A percentile compares a stretch with the other conserved stretches of the same genome.
phyloP scores from a whole-genome alignment of 495 filamentous ascomycete species.

The Neurospora intermedia region DNA sequence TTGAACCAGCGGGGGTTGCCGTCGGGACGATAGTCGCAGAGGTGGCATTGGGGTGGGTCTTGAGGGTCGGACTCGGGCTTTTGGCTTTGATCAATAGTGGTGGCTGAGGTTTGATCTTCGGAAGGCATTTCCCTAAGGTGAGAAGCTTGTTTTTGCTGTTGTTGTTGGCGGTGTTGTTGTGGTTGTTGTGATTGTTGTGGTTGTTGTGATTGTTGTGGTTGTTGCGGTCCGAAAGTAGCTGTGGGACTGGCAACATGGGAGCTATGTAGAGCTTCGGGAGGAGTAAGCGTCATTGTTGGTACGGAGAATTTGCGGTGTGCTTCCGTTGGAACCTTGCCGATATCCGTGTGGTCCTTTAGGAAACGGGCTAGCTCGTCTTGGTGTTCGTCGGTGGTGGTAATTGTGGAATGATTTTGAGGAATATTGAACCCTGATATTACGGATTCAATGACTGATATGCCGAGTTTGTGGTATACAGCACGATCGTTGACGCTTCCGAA shows the following conservation, averaged over 20 bases:
- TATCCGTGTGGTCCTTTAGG: slow-evolving; percentile 8
- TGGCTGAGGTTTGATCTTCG: slow-evolving; percentile 1
- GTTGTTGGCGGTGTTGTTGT: neutral
- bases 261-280: neutral
- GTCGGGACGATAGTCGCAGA: slow-evolving; percentile 40
- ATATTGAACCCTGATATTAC: slow-evolving; percentile 20
- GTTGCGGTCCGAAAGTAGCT: neutral
- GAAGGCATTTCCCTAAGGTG: neutral
- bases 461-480: slow-evolving; percentile 25
- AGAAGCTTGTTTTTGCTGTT: slow-evolving; percentile 1
- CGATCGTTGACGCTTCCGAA: slow-evolving; percentile 18
- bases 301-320: slow-evolving; percentile 1
- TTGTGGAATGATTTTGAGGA: neutral
- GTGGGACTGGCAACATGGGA: neutral
- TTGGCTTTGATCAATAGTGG: neutral
- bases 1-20: slow-evolving; percentile 43
- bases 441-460: slow-evolving; percentile 25
- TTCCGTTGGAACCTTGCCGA: neutral
- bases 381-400: slow-evolving; percentile 2
- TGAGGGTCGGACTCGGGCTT: slow-evolving; percentile 29
- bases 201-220: slow-evolving; percentile 1
- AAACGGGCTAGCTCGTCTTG: slow-evolving; percentile 15
- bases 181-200: too few relatives aligned
- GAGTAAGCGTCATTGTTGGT: slow-evolving; percentile 5
- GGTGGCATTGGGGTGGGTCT: slow-evolving; percentile 32